phyloP scores from a whole-genome alignment of 164 flowering plant genomes.

The Chloranthus sessilifolius region DNA sequence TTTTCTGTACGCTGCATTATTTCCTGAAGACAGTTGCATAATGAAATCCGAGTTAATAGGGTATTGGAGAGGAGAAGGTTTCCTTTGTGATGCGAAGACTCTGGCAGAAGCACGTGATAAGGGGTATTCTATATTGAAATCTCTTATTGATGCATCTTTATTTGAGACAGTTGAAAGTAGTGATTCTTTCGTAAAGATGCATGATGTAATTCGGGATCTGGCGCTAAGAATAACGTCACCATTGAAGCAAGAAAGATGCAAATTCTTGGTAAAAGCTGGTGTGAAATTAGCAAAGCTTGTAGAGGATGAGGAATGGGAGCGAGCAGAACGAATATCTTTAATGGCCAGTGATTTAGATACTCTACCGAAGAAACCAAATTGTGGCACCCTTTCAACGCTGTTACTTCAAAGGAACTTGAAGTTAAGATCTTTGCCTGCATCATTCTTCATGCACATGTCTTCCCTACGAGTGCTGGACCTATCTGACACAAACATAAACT shows the following conservation, averaged over 20 bases:
- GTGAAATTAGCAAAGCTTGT: too few species aligned
- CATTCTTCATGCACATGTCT: not conserved
- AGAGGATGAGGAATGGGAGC: not conserved
- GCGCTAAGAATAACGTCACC: not conserved
- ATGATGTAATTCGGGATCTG: not conserved
- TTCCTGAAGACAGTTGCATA: not conserved
- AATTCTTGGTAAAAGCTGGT: too few species aligned
- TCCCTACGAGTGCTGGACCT: not conserved
- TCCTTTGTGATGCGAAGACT: not conserved
- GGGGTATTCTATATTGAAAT: not conserved
- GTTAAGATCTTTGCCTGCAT: not conserved
- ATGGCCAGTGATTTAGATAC: not conserved
- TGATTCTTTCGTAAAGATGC: not conserved
- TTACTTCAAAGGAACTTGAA: not conserved
- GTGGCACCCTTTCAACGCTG: not conserved
- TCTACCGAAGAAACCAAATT: not conserved
- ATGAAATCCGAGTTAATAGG: not conserved
- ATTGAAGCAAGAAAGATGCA: too few species aligned
- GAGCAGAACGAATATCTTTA: too few species aligned
- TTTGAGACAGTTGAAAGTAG: not conserved
- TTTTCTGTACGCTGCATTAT: slow-evolving; percentile 1
- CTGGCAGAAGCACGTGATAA: not conserved
- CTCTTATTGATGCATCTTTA: not conserved
- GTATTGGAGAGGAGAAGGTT: not conserved
- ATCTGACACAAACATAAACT: not conserved